These are phyloP conservation scores for Oryza nivara DNA, from an alignment of 176 grass and related monocot species.

Conservation along the genomic window DNA sequence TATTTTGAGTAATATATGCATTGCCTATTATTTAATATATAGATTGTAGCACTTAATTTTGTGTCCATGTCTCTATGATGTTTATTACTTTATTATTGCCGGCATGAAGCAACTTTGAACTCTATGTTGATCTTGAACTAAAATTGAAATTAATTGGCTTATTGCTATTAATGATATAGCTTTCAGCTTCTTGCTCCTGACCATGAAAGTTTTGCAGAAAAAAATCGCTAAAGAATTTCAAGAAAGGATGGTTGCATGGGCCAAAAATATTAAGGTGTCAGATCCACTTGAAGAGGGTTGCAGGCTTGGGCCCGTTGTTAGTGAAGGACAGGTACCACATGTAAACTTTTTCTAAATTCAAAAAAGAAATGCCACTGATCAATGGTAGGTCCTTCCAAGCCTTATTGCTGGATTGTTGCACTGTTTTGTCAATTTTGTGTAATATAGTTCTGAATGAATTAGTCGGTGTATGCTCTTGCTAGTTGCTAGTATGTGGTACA, in stretches of 20 bases:
- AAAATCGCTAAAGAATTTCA: constrained; percentile 84
- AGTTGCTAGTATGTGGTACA: not conserved
- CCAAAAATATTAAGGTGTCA: constrained; percentile 91
- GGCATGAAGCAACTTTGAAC: not conserved
- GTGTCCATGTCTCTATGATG: not conserved
- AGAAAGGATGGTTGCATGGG: constrained; percentile 89
- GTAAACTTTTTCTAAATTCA: not conserved
- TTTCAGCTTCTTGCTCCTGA: constrained; percentile 25
- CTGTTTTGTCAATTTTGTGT: constrained; percentile 15
- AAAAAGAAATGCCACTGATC: not conserved
- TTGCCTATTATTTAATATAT: not conserved
- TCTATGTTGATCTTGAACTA: constrained; percentile 21
- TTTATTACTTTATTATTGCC: constrained; percentile 13
- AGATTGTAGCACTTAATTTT: not conserved
- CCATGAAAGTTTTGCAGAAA: constrained; percentile 55
- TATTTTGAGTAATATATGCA: not conserved
- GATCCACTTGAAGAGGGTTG: constrained; percentile 93
- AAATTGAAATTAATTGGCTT: not conserved
- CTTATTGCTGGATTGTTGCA: not conserved
- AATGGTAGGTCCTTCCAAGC: not conserved
- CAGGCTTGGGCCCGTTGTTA: constrained; percentile 91
- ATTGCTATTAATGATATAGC: not conserved
- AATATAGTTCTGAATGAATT: not conserved
- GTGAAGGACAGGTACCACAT: constrained; percentile 78
- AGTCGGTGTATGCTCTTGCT: not conserved